phyloP scores from a whole-genome alignment of 2,329 filamentous ascomycete species.

The Chaetomium sp. region DNA sequence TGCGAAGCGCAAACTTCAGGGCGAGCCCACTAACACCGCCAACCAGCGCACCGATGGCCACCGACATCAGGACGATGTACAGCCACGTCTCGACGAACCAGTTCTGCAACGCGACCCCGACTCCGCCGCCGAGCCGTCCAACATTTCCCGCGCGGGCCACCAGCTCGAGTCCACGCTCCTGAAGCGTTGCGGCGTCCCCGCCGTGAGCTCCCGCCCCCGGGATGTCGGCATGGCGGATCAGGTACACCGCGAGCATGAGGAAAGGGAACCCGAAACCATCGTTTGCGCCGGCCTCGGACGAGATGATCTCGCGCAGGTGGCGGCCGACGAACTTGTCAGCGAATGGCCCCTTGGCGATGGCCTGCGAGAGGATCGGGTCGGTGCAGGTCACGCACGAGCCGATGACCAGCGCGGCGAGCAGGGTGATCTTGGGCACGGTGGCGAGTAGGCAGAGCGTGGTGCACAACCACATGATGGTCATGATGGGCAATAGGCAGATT shows the following conservation, averaged over 20 bases:
- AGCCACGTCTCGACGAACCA: constrained; percentile 64
- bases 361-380: constrained; percentile 64
- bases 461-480: constrained; percentile 64
- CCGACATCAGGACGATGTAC: constrained; percentile 59
- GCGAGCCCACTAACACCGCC: constrained; percentile 52
- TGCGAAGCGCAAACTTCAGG: constrained; percentile 48
- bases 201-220: constrained; percentile 27
- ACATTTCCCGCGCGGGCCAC: constrained; percentile 40
- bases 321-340: constrained; percentile 63
- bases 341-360: constrained; percentile 64
- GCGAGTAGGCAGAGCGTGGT: constrained; percentile 59
- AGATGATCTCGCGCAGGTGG: constrained; percentile 62
- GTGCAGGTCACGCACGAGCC: constrained; percentile 64
- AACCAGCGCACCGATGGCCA: constrained; percentile 54
- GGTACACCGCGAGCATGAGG: constrained; percentile 58
- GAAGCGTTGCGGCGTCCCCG: neutral
- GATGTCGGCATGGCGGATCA: constrained; percentile 56
- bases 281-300: constrained; percentile 61
- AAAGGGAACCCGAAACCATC: constrained; percentile 66
- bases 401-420: constrained; percentile 59
- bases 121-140: constrained; percentile 55
- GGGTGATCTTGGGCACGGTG: constrained; percentile 56
- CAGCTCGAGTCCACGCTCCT: neutral
- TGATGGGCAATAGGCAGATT: constrained; percentile 59
- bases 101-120: constrained; percentile 54